phyloP scores from a whole-genome alignment of 129 eudicot species.

The Pseudognaphalium luteoalbum region DNA sequence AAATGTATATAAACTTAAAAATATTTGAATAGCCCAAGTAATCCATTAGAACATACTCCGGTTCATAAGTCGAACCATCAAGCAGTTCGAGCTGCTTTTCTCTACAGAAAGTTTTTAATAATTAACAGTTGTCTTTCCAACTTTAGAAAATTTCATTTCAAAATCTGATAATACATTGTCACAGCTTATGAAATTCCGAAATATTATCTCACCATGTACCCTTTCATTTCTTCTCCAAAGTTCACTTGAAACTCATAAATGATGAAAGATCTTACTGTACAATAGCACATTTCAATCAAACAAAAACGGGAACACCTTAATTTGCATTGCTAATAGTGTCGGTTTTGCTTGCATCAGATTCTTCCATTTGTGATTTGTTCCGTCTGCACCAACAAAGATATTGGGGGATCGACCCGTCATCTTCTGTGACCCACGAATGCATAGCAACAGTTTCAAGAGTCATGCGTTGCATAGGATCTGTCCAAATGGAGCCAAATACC shows the following conservation, averaged over 20 bases:
- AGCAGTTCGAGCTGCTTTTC: too few relatives aligned
- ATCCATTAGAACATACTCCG: too few relatives aligned
- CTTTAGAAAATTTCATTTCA: too few relatives aligned
- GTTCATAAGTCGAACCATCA: too few relatives aligned
- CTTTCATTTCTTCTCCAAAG: background rate
- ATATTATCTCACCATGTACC: constrained; percentile 9
- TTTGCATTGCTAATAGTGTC: constrained; percentile 29
- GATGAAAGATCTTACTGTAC: constrained; percentile 26
- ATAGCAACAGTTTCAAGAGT: constrained; percentile 56
- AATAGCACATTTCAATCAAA: constrained; percentile 4
- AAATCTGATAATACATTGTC: background rate
- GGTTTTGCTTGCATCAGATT: constrained; percentile 32
- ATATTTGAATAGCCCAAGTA: too few relatives aligned
- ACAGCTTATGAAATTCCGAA: constrained; percentile 19
- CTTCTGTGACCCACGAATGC: constrained; percentile 77
- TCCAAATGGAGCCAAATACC: constrained; percentile 6
- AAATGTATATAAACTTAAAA: too few relatives aligned
- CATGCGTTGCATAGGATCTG: constrained; percentile 75
- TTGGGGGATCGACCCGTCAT: constrained; percentile 62
- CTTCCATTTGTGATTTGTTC: constrained; percentile 36
- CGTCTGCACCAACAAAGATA: constrained; percentile 81
- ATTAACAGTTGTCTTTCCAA: too few relatives aligned
- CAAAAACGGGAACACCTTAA: constrained; percentile 19
- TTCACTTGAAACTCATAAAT: constrained; percentile 28
- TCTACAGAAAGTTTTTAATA: too few relatives aligned